phyloP scores from a whole-genome alignment of 495 filamentous ascomycete species.

The Penicillium paxilli region DNA sequence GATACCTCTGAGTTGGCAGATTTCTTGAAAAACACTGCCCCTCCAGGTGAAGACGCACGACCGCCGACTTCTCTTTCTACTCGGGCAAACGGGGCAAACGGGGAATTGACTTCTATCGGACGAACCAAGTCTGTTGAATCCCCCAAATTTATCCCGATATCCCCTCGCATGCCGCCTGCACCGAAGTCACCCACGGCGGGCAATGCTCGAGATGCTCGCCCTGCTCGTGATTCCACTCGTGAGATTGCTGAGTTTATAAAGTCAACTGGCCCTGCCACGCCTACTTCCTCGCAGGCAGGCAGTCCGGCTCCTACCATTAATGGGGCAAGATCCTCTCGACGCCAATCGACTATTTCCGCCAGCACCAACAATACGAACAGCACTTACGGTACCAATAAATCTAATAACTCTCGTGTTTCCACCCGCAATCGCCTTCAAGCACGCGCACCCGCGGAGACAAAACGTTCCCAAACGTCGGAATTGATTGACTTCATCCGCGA shows the following conservation, averaged over 20 bases:
- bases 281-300: conserved; percentile 1
- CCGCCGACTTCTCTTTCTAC: conserved; percentile 28
- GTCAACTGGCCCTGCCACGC: conserved; percentile 64
- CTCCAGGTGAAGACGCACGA: conserved; percentile 27
- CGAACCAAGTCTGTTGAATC: conserved; percentile 23
- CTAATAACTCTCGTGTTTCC: conserved; percentile 8
- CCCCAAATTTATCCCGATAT: conserved; percentile 31
- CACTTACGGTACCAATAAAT: background rate
- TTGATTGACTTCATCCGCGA: conserved; percentile 93
- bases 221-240: conserved; percentile 61
- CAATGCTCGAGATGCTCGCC: conserved; percentile 67
- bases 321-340: conserved; percentile 18
- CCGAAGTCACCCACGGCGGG: conserved; percentile 27
- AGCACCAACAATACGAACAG: conserved; percentile 5
- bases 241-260: conserved; percentile 88
- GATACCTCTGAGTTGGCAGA: conserved; percentile 40
- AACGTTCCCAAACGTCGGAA: conserved; percentile 70
- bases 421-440: conserved; percentile 57
- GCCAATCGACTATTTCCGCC: conserved; percentile 16
- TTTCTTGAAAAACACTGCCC: conserved; percentile 36
- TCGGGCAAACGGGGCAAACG: conserved; percentile 15
- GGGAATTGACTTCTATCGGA: conserved; percentile 14
- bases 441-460: conserved; percentile 60
- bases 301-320: conserved; percentile 14
- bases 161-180: conserved; percentile 25